phyloP scores from a whole-genome alignment of 208 protist genomes.

The Crithidia brevicula region DNA sequence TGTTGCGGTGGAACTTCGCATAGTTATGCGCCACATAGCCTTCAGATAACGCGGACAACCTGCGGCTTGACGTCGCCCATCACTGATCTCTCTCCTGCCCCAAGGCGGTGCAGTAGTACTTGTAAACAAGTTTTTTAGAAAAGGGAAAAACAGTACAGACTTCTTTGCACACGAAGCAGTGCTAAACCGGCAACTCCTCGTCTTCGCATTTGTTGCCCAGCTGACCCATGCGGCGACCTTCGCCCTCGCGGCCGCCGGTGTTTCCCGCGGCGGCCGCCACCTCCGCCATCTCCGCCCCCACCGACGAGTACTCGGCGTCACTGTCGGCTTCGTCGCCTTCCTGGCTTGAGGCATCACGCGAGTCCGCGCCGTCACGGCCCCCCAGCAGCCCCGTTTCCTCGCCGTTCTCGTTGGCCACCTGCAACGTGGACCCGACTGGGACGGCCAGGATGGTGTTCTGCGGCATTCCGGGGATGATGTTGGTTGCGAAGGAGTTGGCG shows the following conservation, averaged over 20 bases:
- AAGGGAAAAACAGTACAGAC: slow-evolving; percentile 3
- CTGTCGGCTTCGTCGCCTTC: slow-evolving; percentile 26
- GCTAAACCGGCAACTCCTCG: slow-evolving; percentile 22
- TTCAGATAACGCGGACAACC: too few relatives aligned
- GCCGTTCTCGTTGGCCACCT: background rate
- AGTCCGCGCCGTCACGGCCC: slow-evolving; percentile 6
- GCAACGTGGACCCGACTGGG: background rate
- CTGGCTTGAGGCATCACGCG: slow-evolving; percentile 32
- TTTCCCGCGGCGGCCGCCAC: background rate
- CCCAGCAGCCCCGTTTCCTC: background rate
- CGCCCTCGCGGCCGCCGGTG: background rate
- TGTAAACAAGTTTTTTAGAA: too few relatives aligned
- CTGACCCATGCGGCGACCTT: slow-evolving; percentile 20
- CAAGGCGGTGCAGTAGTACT: too few relatives aligned
- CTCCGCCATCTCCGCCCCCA: slow-evolving; percentile 16
- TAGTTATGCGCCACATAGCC: too few relatives aligned
- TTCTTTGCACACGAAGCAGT: too few relatives aligned
- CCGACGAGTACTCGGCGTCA: slow-evolving; percentile 14
- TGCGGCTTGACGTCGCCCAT: too few relatives aligned
- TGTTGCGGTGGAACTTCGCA: too few relatives aligned
- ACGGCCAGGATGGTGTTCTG: slow-evolving; percentile 40
- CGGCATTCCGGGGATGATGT: slow-evolving; percentile 37
- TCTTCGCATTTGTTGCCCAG: slow-evolving; percentile 1
- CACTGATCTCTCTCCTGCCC: too few relatives aligned
- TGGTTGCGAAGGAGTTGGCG: slow-evolving; percentile 51